Base-by-base conservation (phyloP, 2,329 filamentous ascomycete genomes). In the Celoporthe dispersa region DNA sequence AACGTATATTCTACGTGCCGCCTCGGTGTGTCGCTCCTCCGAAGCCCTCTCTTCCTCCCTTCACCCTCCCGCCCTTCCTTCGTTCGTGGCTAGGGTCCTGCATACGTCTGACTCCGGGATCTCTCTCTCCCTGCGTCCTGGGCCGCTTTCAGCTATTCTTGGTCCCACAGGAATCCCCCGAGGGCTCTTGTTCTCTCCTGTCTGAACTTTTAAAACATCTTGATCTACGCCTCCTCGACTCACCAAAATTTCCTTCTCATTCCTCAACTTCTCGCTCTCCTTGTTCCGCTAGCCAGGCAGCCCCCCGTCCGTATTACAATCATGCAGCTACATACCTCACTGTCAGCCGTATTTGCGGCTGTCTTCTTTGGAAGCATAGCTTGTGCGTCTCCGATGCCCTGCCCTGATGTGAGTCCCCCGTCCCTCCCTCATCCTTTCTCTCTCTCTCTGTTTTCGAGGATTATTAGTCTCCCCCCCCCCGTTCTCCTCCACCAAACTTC, bases 371-470 rank as follows among this genome's bases (percentile, higher is more conserved):
- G 68, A 28, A 68, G 59, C 51, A 64, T 68, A 39, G 68, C 66
- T 22, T 67, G 64, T 44, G 66, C 68, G 4, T 69, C 68, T 44
- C 71, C 71, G 53, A 67, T 69, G 19, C 69, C 69, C 1, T 72
- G 71, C 64, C 71, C 71, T 25, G 71, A 72, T 63, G 71, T 72
- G 14, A 71, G 69, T 67, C 28, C 28, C 22, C 51, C 53, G 25
- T 19, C 25, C 28, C 25, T 53, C 44, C 9, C n/a, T 53, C n/a
- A 9, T 28, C 12, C n/a, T 53, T 2, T 31, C 51, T 53, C n/a
- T 53, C 41, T 53, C 48, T 25, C n/a, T 9, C n/a, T 55, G 25
- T 55, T 4, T 16, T 28, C 14, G 25, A 28, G 1, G 3, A 31
- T 28, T 55, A 53, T 28, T 2, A 44, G 12, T 44, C 5, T 6